These are phyloP conservation scores for Microthlaspi erraticum DNA, from an alignment of 345 rosid genomes.

Conservation along the genomic window DNA sequence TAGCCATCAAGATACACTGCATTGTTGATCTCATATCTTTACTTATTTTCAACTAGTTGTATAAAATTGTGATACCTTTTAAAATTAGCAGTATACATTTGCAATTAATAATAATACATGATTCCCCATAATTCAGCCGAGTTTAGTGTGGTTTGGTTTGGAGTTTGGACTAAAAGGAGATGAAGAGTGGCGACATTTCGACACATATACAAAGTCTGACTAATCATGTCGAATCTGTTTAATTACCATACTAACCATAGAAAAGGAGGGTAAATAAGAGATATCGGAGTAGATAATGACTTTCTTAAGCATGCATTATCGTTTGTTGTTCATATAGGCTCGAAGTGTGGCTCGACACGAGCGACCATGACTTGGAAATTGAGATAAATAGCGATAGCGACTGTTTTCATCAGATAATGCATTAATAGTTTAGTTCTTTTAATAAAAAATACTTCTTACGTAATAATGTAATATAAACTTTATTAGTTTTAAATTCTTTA, in stretches of 20 bases:
- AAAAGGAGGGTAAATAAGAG: conserved; percentile 6
- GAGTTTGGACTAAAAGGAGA: conserved; percentile 35
- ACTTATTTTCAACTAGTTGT: background rate
- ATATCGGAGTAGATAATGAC: conserved; percentile 33
- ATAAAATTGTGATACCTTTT: background rate
- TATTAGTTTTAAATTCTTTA: no score
- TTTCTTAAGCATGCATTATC: conserved; percentile 33
- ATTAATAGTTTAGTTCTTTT: no score
- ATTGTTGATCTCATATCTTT: background rate
- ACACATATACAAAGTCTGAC: conserved; percentile 41
- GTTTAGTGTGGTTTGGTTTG: conserved; percentile 36
- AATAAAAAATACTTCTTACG: no score
- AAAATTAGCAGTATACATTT: background rate
- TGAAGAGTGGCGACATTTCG: conserved; percentile 27
- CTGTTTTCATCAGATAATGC: background rate
- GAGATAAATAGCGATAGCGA: conserved; percentile 20
- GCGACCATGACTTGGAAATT: conserved; percentile 23
- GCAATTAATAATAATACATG: conserved; percentile 25
- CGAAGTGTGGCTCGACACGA: conserved; percentile 40
- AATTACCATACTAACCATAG: conserved; percentile 39
- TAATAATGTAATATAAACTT: no score
- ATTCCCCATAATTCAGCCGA: conserved; percentile 24
- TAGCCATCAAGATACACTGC: background rate
- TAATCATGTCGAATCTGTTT: conserved; percentile 41
- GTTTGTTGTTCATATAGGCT: conserved; percentile 23